Percentiles rank a stretch among this genome's conserved stretches.
Evolutionary conservation across 495 filamentous ascomycete genomes (phyloP).

Genomic region (Symbiotaphrina buchneri): DNA sequence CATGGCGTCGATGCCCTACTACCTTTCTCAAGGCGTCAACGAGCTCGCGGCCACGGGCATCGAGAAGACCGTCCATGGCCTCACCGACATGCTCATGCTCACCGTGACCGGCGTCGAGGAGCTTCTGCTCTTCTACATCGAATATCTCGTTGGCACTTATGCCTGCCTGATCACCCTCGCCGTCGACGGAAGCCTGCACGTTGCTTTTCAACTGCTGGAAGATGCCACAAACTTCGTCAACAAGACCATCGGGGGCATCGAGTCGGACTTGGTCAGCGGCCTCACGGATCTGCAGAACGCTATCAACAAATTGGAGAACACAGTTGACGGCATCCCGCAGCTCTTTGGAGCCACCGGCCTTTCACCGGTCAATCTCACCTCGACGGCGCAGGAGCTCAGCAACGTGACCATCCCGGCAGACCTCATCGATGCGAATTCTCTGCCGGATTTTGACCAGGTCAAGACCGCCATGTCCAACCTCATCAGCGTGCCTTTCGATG

Average conservation of each 20-base stretch:
- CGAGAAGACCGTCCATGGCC: constrained; percentile 49
- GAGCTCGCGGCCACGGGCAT: constrained; percentile 56
- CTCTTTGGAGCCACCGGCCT: constrained; percentile 17
- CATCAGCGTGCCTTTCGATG: constrained; percentile 57
- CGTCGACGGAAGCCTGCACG: constrained; percentile 51
- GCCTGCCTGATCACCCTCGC: constrained; percentile 67
- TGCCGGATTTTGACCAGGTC: constrained; percentile 67
- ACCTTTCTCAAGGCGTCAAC: constrained; percentile 74
- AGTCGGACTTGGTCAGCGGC: constrained; percentile 31
- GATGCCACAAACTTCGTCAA: constrained; percentile 55
- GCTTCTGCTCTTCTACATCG: constrained; percentile 73
- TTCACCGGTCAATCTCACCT: constrained; percentile 34
- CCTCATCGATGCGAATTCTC: constrained; percentile 35
- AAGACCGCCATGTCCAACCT: constrained; percentile 50
- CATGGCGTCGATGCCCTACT: constrained; percentile 95
- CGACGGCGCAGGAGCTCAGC: constrained; percentile 36
- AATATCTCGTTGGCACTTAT: constrained; percentile 73
- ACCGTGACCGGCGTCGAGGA: constrained; percentile 67
- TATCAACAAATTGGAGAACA: constrained; percentile 32
- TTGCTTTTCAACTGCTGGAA: constrained; percentile 40
- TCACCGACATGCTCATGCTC: constrained; percentile 53
- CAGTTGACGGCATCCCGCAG: constrained; percentile 18
- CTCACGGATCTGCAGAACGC: constrained; percentile 31
- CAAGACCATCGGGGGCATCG: constrained; percentile 39
- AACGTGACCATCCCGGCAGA: constrained; percentile 40